Base-by-base conservation (phyloP, 495 filamentous ascomycete species). In the Penicillium paxilli region DNA sequence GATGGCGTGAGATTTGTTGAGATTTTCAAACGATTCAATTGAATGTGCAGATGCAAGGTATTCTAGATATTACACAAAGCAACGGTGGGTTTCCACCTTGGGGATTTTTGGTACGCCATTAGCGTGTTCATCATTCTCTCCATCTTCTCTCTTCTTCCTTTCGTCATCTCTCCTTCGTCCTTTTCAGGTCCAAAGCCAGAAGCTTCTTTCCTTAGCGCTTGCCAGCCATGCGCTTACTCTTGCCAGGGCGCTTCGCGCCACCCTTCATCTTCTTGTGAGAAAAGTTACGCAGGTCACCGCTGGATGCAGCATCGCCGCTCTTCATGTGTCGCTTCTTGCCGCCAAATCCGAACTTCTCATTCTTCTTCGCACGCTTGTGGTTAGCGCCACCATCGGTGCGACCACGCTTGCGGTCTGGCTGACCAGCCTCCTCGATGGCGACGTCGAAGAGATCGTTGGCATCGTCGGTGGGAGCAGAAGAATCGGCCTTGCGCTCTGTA, bases 251-350 rank as follows among this genome's bases (percentile, higher is more conserved):
- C 68, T 82, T 79, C 10, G 77, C 50, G 21, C 68, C 71, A 47
- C 70, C 70, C 79, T 96, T 96, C 88, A 96, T 95, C 79, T 87
- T 87, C 81, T 85, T 91, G 19, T 68, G 77, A 40, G 83, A 91
- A 76, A 92, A 97, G 5, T 79, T 81, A 55, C 83, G 82, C 65
- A 95, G 61, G 73, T 98, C 95, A 49, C 80, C 85, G 44, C 82
- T 90, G 49, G 86, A 91, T 25, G 75, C 66, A 38, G 91, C 90
- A 73, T 96, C 92, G 49, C 88, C 88, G 54, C 90, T 95, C 82
- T 98, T 98, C 33, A 79, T 68, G 68, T 87, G 82, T 46, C 87
- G 78, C 83, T 97, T 98, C 83, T 95, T 96, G 52, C 94, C 94
- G 51, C 94, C 94, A 69, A 90, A 94, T 21, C 94, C 94, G 67